A percentile compares a stretch with the other conserved stretches of the same genome.
Conservation (phyloP, 1,139 yeast species). For the Kodamaea plutei region DNA sequence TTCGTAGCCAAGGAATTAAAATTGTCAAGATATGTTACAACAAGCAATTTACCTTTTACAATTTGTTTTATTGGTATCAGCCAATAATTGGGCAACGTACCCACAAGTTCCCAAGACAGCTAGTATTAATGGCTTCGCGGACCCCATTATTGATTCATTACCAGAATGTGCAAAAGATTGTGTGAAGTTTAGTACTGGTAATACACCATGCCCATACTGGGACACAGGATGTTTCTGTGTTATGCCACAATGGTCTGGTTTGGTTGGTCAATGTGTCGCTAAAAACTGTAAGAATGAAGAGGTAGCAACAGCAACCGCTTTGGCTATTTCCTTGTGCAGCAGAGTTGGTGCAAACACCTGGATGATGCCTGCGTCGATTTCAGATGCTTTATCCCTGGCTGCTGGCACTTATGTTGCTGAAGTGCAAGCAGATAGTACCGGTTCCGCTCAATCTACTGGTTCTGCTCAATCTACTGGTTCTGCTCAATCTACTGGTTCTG, state of each 20-base stretch:
- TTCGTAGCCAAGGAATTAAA: too few relatives aligned
- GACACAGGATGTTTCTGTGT: constrained; percentile 53
- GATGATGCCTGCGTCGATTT: constrained; percentile 43
- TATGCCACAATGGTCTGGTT: constrained; percentile 45
- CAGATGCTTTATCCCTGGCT: constrained; percentile 28
- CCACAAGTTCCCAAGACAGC: constrained; percentile 50
- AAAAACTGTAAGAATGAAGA: constrained; percentile 36
- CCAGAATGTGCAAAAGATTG: constrained; percentile 45
- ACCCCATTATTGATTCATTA: constrained; percentile 35
- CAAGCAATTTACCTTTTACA: too few relatives aligned
- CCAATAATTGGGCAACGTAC: constrained; percentile 26
- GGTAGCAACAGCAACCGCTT: constrained; percentile 34
- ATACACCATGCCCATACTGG: constrained; percentile 51
- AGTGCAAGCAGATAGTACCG: too few relatives aligned
- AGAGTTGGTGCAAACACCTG: constrained; percentile 44
- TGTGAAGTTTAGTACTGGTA: constrained; percentile 30
- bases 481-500: too few relatives aligned
- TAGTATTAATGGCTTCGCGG: constrained; percentile 50
- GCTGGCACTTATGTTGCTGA: constrained; percentile 21
- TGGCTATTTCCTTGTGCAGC: constrained; percentile 41
- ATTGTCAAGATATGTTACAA: too few relatives aligned
- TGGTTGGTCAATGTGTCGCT: constrained; percentile 45
- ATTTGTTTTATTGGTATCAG: too few relatives aligned
- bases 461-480: too few relatives aligned
- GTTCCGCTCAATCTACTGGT: too few relatives aligned